These are phyloP conservation scores for Podospora bellae-mahoneyi DNA, from an alignment of 495 filamentous ascomycete genomes.

Conservation along the genomic window DNA sequence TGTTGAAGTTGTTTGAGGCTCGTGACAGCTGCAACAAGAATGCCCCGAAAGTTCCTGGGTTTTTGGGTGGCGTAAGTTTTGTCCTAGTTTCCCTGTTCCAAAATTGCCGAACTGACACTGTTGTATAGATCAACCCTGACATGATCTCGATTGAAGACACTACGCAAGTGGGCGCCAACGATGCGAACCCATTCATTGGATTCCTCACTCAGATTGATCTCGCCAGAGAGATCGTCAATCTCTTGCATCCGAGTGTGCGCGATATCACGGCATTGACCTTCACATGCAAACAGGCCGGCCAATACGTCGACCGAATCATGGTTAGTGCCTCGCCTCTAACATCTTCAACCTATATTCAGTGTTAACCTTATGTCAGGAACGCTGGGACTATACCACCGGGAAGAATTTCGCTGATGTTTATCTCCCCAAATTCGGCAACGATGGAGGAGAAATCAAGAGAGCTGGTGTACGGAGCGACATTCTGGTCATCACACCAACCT, in stretches of 20 bases:
- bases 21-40: neutral
- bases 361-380: neutral
- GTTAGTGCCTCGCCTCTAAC: neutral
- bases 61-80: neutral
- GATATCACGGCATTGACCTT: neutral
- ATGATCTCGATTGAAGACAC: neutral
- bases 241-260: neutral
- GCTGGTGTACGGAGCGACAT: neutral
- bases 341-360: neutral
- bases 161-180: neutral
- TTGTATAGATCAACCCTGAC: neutral
- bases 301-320: neutral
- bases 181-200: neutral
- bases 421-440: neutral
- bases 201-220: neutral
- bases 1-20: neutral
- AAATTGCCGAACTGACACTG: neutral
- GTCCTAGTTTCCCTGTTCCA: neutral
- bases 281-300: neutral
- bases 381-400: neutral
- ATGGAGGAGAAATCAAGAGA: neutral
- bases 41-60: neutral
- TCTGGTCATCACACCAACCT: neutral
- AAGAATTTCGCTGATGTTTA: neutral
- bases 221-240: neutral